Evolutionary conservation across 345 rosid genomes (phyloP).

Genomic region (Lepidium sativum): DNA sequence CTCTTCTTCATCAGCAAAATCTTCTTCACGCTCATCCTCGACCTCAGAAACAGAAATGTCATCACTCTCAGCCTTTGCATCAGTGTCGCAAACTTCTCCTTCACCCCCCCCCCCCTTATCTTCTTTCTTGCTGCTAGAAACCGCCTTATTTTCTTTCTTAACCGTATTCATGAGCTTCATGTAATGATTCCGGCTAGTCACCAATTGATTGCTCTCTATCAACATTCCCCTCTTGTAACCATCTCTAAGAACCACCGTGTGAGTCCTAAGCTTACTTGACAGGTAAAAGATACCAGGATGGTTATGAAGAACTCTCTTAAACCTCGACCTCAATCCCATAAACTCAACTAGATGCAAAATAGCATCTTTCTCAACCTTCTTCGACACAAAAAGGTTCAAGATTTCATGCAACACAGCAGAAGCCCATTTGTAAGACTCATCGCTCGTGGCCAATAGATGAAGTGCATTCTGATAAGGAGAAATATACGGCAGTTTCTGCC

Average conservation of each 20-base stretch:
- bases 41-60: constrained; percentile 32
- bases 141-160: constrained; percentile 35
- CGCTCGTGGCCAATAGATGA: constrained; percentile 46
- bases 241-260: constrained; percentile 75
- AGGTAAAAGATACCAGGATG: constrained; percentile 72
- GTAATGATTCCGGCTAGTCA: constrained; percentile 49
- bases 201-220: constrained; percentile 51
- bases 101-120: constrained; percentile 32
- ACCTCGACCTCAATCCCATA: constrained; percentile 72
- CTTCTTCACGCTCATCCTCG: constrained; percentile 17
- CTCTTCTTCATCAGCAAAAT: constrained; percentile 21
- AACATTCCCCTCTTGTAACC: constrained; percentile 64
- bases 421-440: constrained; percentile 79
- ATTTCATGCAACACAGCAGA: constrained; percentile 69
- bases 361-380: constrained; percentile 58
- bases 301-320: constrained; percentile 71
- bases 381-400: constrained; percentile 59
- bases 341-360: constrained; percentile 56
- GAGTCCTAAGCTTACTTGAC: constrained; percentile 56
- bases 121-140: constrained; percentile 29
- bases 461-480: constrained; percentile 69
- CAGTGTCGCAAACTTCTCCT: constrained; percentile 29
- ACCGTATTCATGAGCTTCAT: constrained; percentile 68
- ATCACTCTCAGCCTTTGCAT: constrained; percentile 36
- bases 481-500: constrained; percentile 84